Evolutionary conservation across 2,329 filamentous ascomycete genomes (phyloP).

Genomic region (Drechslerella dactyloides): DNA sequence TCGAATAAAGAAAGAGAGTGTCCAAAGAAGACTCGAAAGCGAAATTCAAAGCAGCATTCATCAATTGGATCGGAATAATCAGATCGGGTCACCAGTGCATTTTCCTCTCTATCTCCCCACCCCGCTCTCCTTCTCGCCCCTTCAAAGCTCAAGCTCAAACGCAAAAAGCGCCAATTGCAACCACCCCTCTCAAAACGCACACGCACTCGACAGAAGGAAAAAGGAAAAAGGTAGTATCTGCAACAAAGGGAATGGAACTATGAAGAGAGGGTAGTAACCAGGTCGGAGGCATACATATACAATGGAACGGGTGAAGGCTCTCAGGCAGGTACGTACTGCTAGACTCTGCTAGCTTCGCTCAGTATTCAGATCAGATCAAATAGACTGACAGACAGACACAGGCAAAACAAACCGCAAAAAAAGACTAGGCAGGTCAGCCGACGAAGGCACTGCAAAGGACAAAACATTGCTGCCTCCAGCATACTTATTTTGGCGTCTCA

Average conservation of each 20-base stretch:
- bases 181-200: slow-evolving; percentile 21
- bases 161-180: slow-evolving; percentile 33
- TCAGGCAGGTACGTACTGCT: neutral
- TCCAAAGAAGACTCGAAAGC: slow-evolving; percentile 13
- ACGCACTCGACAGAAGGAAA: slow-evolving; percentile 30
- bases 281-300: neutral
- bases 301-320: neutral
- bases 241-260: slow-evolving; percentile 45
- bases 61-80: too few relatives aligned
- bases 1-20: slow-evolving; percentile 19
- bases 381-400: neutral
- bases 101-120: too few relatives aligned
- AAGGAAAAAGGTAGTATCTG: slow-evolving; percentile 15
- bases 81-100: too few relatives aligned
- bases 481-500: slow-evolving; percentile 24
- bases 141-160: slow-evolving; percentile 24
- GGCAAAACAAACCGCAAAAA: neutral
- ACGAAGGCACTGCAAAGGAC: slow-evolving; percentile 38
- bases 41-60: too few relatives aligned
- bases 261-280: slow-evolving; percentile 17
- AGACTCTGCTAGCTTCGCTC: neutral
- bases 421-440: slow-evolving; percentile 20
- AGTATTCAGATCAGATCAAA: neutral
- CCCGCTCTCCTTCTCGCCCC: too few relatives aligned
- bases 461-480: slow-evolving; percentile 39